These are phyloP conservation scores for Fraxinus americana DNA, from an alignment of 257 asterid genomes.

Conservation along the genomic window DNA sequence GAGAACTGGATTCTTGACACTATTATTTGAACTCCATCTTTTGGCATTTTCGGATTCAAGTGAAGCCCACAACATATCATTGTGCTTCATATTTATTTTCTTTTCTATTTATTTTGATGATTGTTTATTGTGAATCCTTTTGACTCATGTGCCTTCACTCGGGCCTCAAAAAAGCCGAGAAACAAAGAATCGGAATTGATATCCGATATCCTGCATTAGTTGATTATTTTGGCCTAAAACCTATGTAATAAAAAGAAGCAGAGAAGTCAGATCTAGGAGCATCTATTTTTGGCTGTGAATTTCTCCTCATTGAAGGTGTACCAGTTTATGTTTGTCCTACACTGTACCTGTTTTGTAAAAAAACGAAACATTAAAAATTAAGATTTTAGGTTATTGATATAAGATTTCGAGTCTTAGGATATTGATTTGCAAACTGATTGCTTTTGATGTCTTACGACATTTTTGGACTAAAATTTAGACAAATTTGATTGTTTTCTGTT, in stretches of 20 bases:
- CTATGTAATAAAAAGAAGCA: no score
- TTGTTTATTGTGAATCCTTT: background rate
- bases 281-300: no score
- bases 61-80: background rate
- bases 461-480: no score
- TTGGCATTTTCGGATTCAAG: background rate
- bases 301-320: no score
- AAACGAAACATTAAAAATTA: no score
- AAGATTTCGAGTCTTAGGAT: background rate
- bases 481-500: background rate
- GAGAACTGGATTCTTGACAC: background rate
- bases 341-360: background rate
- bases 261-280: no score
- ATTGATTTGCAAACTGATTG: no score
- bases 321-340: background rate
- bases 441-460: no score
- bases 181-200: background rate
- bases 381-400: no score
- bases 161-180: background rate
- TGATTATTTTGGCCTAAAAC: background rate
- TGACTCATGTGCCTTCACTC: background rate
- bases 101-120: background rate
- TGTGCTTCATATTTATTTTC: background rate
- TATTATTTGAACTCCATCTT: background rate
- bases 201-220: background rate